Conservation (phyloP, 805 yeast genomes). For the Saccharomycopsis amapae region DNA sequence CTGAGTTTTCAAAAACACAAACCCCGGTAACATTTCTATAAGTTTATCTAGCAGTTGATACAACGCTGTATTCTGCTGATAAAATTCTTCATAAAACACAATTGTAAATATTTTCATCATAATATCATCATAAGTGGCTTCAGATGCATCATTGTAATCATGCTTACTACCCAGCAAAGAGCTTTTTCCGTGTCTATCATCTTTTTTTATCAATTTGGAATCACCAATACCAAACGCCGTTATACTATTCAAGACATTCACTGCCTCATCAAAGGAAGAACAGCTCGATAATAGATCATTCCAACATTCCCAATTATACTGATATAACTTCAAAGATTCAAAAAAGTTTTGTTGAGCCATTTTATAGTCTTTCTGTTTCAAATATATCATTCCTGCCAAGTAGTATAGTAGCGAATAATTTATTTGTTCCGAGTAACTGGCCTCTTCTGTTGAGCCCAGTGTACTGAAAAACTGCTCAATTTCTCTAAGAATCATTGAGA, state of each 20-base stretch:
- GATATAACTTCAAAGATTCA: conserved; percentile 57
- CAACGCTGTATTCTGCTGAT: conserved; percentile 54
- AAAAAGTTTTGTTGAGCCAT: conserved; percentile 57
- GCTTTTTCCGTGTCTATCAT: too few relatives aligned
- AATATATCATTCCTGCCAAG: conserved; percentile 59
- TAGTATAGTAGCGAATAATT: conserved; percentile 46
- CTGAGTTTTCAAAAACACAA: conserved; percentile 70
- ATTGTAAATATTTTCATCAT: conserved; percentile 57
- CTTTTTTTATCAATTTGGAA: too few relatives aligned
- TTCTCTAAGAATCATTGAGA: conserved; percentile 36
- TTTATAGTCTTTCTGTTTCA: conserved; percentile 52
- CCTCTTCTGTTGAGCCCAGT: conserved; percentile 12
- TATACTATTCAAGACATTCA: conserved; percentile 33
- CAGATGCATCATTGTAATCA: neutral
- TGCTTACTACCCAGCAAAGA: too few relatives aligned
- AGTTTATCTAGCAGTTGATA: conserved; percentile 44
- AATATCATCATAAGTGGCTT: conserved; percentile 18
- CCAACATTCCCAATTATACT: conserved; percentile 95
- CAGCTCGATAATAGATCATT: conserved; percentile 62
- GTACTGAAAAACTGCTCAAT: conserved; percentile 24
- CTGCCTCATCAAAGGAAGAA: conserved; percentile 54
- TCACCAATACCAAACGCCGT: conserved; percentile 1
- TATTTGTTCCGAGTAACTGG: conserved; percentile 2
- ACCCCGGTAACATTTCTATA: conserved; percentile 55
- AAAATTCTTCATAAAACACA: conserved; percentile 68